Percentiles rank a stretch among this genome's conserved stretches.
Conservation (phyloP, 805 yeast species). For the baker's yeast (Saccharomyces cerevisiae) region DNA sequence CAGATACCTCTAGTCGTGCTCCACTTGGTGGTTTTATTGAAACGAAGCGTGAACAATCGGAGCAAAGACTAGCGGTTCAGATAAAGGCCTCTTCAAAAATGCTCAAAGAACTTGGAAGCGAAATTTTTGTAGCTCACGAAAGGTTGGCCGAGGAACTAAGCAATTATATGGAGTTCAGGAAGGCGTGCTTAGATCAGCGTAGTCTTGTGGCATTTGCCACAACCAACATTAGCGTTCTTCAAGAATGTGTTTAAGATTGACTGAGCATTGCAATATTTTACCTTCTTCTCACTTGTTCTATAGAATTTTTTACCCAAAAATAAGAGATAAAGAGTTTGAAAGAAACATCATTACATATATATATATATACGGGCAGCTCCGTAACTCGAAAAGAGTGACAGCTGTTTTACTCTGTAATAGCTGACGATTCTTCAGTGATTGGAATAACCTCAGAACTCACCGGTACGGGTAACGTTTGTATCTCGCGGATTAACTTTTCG, state of each 20-base stretch:
- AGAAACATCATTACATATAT: neutral
- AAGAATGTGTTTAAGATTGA: constrained; percentile 2
- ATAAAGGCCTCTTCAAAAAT: constrained; percentile 36
- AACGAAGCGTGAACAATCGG: constrained; percentile 42
- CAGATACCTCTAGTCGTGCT: constrained; percentile 11
- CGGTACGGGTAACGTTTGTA: neutral
- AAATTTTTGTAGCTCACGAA: constrained; percentile 51
- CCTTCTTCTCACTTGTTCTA: neutral
- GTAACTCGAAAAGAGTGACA: neutral
- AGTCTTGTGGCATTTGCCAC: constrained; percentile 7
- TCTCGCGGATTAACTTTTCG: neutral
- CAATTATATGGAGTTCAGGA: constrained; percentile 45
- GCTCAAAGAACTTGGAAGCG: constrained; percentile 37
- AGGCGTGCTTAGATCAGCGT: constrained; percentile 29
- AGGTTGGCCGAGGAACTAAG: constrained; percentile 54
- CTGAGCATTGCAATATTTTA: neutral
- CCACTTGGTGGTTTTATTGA: constrained; percentile 38
- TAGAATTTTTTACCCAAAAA: neutral
- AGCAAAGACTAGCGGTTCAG: constrained; percentile 34
- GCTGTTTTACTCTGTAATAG: neutral
- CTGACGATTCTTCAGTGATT: neutral
- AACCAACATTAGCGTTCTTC: constrained; percentile 9
- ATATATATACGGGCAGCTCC: no score
- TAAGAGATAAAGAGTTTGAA: neutral
- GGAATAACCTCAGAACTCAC: neutral